Evolutionary conservation across 352 stramenopile species (phyloP), one percentile per base, ranked within the genome.

Genomic region (Elongisporangium anandrum): DNA sequence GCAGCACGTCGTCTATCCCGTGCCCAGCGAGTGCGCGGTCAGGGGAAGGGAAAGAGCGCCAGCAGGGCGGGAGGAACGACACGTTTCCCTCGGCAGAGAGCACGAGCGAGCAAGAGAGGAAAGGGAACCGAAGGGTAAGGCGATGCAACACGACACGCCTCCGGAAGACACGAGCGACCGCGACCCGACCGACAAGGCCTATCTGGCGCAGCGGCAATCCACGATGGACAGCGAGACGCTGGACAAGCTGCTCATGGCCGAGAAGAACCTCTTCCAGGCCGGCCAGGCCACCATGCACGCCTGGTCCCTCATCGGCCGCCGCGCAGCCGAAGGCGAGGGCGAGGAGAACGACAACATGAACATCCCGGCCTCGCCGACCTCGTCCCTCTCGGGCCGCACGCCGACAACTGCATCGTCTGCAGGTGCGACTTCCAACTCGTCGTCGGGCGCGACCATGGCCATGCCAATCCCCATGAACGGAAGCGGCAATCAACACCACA

Each of bases 171-270:
- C 49, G 5, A 53, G 19, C 20, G 20, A 26, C 8, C 19, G 19
- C 49, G 55, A 19, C 50, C 56, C 12, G 68, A 73, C 68, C 50
- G 76, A 90, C 12, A 72, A 88, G 15, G 72, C 70, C 21, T 88
- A 88, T 54, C 61, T 85, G 50, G 66, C 75, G 17, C 76, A 88
- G 65, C 81, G 78, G 0, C 79, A 91, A 65, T 85, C 79, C 38
- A 86, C 78, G 13, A 93, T 93, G 80, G 83, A 95, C 73, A 90
- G 76, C 41, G 77, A 71, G 34, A 95, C 85, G 56, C 73, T 92
- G 49, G 83, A 90, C 63, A 91, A 91, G 68, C 72, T 95, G 34
- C 59, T 93, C 8, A 85, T 77, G 70, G 81, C 84, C 55, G 81
- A 95, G 64, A 86, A 93, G 70, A 73, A 92, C 62, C 63, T 95